Evolutionary conservation across 306 rosid genomes (phyloP), one percentile per base, ranked within the genome.

Genomic region (Gastrolobium villosum): DNA sequence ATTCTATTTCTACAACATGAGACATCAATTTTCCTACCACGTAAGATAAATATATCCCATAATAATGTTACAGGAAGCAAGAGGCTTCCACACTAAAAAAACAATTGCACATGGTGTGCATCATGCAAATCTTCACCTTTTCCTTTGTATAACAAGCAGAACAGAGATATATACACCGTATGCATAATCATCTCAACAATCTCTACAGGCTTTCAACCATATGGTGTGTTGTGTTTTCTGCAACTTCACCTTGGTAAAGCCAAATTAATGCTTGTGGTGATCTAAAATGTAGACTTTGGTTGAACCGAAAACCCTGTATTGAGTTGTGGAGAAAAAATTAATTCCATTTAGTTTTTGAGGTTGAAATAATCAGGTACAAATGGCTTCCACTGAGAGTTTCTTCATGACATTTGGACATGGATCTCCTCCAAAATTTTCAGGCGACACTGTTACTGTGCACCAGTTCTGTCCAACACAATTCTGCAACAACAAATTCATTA

Each of bases 361-460:
- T 50, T 68, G 69, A 63, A 68, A 74, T 79, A 54, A 77, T 91
- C 84, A 96, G 88, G 88, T 81, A 86, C 99, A 96, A 62, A 93
- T 82, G 65, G 91, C 97, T 72, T 96, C 98, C 60, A 91, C 98
- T 1, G 98, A 87, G 81, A 96, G 98, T 86, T 91, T 93, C 90
- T 96, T 96, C 97, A 96, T 85, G 41, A 96, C 89, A 66, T 82
- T 91, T 44, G 97, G 98, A 83, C 99, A 96, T 31, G 99, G 98
- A 86, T 93, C 99, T 65, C 99, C 99, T 65, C 99, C 99, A 31
- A 96, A 96, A 68, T 81, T 90, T 72, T 85, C 94, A 4, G 97
- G 93, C 2, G 88, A 87, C n/a, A 91, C 94, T 0, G 94, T 84
- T 50, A 96, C 96, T 1, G 89, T 71, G 82, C 98, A 96, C 62